These are phyloP conservation scores for Sedum album DNA, from an alignment of 164 flowering plant genomes.

Conservation along the genomic window DNA sequence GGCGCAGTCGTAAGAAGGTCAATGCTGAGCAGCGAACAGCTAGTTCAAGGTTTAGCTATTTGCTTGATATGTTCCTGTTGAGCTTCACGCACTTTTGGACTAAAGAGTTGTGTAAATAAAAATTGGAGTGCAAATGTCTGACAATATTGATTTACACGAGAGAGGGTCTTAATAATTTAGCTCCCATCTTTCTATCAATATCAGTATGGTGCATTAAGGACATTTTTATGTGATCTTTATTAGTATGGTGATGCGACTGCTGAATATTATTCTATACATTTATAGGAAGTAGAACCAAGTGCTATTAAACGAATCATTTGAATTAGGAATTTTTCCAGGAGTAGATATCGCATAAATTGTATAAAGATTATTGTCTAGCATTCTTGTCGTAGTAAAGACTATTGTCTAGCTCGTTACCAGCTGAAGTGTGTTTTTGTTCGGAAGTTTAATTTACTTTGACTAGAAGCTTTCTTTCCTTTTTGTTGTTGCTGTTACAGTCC, in stretches of 20 bases:
- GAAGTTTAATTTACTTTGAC: neutral
- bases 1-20: conserved; percentile 59
- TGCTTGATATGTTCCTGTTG: neutral
- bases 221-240: neutral
- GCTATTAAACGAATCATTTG: no score
- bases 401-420: neutral
- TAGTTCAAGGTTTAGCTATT: conserved; percentile 70
- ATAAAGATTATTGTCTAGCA: neutral
- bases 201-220: neutral
- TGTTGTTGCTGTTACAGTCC: conserved; percentile 51
- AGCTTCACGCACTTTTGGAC: neutral
- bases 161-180: neutral
- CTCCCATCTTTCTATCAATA: neutral
- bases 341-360: neutral
- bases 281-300: neutral
- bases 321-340: no score
- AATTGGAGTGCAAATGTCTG: neutral
- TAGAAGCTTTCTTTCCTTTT: neutral
- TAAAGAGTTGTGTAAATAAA: neutral
- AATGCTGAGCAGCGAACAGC: conserved; percentile 87
- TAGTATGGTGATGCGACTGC: no score
- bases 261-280: no score
- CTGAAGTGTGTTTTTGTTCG: neutral
- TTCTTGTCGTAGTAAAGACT: neutral
- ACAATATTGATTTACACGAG: neutral